Conservation (phyloP, 139 green algal genomes). For the Ostreobium quekettii region DNA sequence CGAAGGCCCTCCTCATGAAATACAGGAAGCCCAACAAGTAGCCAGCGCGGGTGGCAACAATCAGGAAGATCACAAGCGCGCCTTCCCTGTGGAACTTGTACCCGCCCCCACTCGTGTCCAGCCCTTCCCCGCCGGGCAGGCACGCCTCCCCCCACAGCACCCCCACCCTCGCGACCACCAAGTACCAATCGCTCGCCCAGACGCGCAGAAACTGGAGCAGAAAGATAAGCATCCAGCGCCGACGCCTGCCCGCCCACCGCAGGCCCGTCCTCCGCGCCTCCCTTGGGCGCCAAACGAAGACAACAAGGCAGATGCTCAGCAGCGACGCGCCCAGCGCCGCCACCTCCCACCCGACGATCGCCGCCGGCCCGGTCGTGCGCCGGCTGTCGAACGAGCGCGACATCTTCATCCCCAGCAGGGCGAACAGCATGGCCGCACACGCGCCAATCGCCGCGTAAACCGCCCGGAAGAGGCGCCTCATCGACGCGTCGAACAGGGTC, state of each 20-base stretch:
- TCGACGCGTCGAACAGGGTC: not conserved
- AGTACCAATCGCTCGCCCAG: too few species aligned
- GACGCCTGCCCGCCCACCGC: not conserved
- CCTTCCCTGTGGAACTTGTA: too few species aligned
- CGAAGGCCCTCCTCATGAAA: too few species aligned
- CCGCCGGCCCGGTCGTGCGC: too few species aligned
- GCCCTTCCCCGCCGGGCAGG: slow-evolving; percentile 19
- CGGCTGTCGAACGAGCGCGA: not conserved
- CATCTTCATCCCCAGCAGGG: not conserved
- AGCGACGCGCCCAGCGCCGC: too few species aligned
- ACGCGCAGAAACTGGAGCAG: not conserved
- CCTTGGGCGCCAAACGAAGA: not conserved
- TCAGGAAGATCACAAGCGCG: too few species aligned
- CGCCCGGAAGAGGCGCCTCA: not conserved
- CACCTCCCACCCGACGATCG: not conserved
- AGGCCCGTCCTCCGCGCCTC: not conserved
- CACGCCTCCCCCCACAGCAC: too few species aligned
- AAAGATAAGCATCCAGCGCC: not conserved
- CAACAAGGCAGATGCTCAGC: not conserved
- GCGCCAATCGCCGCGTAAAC: not conserved
- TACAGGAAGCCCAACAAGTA: too few species aligned
- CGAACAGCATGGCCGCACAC: not conserved
- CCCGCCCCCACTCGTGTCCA: too few species aligned
- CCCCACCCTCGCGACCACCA: too few species aligned
- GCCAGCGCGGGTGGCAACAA: too few species aligned